Evolutionary conservation across 2,329 filamentous ascomycete genomes (phyloP).

Genomic region (Botrytis hyacinthi): DNA sequence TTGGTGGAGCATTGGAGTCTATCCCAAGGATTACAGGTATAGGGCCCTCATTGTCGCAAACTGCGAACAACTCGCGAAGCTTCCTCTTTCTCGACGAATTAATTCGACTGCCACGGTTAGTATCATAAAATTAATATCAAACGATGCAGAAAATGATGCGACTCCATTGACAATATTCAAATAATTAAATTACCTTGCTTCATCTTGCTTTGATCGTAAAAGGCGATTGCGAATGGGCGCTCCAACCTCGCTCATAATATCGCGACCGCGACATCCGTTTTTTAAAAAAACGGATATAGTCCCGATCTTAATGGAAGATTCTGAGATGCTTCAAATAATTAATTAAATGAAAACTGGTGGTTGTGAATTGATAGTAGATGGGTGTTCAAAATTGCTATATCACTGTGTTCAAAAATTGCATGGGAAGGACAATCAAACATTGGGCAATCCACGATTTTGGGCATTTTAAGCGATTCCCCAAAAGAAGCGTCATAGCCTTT

Average conservation of each 20-base stretch:
- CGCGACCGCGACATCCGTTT: conserved; percentile 67
- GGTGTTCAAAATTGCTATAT: conserved; percentile 30
- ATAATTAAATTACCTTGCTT: conserved; percentile 54
- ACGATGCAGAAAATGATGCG: conserved; percentile 32
- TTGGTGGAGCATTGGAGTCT: conserved; percentile 55
- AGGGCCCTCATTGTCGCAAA: conserved; percentile 63
- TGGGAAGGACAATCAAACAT: conserved; percentile 16
- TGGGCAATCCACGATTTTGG: conserved; percentile 9
- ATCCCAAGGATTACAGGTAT: conserved; percentile 58
- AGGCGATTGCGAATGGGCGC: conserved; percentile 63
- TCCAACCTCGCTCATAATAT: conserved; percentile 71
- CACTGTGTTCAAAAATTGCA: conserved; percentile 17
- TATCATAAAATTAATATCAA: conserved; percentile 29
- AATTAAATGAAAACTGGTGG: conserved; percentile 34
- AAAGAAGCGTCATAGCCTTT: conserved; percentile 4
- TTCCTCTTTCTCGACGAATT: conserved; percentile 86
- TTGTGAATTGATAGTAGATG: conserved; percentile 24
- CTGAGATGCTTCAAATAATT: conserved; percentile 36
- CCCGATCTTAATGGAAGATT: conserved; percentile 40
- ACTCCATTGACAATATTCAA: conserved; percentile 23
- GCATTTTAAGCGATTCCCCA: conserved; percentile 12
- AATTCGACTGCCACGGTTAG: conserved; percentile 57
- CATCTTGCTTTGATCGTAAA: conserved; percentile 63
- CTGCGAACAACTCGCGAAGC: conserved; percentile 82
- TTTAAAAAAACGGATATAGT: conserved; percentile 58